These are phyloP conservation scores for Candida fluviatilis DNA, from an alignment of 805 yeast genomes.

Conservation along the genomic window DNA sequence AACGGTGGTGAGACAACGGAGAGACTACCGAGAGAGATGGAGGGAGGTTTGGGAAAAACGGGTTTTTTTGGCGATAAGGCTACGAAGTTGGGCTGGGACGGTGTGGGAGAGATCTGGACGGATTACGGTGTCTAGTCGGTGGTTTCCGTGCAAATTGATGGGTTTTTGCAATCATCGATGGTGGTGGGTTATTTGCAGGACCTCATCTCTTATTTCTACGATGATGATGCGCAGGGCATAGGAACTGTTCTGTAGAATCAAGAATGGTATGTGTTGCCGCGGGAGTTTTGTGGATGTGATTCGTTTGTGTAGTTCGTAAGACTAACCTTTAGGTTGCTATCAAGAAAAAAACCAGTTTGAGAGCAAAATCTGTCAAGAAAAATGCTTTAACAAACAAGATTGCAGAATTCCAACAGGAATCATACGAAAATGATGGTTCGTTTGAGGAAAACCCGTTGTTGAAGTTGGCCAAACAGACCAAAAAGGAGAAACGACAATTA, in stretches of 20 bases:
- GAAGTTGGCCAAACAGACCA: constrained; percentile 48
- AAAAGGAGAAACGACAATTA: constrained; percentile 46
- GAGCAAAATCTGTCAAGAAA: constrained; percentile 26
- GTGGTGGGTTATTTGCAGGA: constrained; percentile 1
- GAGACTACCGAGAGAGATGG: no score
- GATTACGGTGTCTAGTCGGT: no score
- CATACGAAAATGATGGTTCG: constrained; percentile 8
- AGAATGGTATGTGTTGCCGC: constrained; percentile 12
- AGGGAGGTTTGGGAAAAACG: no score
- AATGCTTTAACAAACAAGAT: constrained; percentile 22
- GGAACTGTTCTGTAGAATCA: no score
- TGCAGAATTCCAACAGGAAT: constrained; percentile 20
- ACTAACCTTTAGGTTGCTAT: constrained; percentile 28
- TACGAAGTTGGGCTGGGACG: no score
- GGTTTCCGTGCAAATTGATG: no score
- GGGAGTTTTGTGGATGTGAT: no score
- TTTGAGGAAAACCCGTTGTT: constrained; percentile 46
- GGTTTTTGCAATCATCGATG: no score
- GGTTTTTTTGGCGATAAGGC: no score
- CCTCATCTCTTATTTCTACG: background rate
- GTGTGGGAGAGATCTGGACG: no score
- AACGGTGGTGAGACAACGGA: no score
- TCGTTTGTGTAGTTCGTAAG: background rate
- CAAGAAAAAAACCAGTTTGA: constrained; percentile 32
- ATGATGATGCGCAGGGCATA: no score